Conservation (phyloP, 1,284 basidiomycete species). For the Cryptococcus floricola region DNA sequence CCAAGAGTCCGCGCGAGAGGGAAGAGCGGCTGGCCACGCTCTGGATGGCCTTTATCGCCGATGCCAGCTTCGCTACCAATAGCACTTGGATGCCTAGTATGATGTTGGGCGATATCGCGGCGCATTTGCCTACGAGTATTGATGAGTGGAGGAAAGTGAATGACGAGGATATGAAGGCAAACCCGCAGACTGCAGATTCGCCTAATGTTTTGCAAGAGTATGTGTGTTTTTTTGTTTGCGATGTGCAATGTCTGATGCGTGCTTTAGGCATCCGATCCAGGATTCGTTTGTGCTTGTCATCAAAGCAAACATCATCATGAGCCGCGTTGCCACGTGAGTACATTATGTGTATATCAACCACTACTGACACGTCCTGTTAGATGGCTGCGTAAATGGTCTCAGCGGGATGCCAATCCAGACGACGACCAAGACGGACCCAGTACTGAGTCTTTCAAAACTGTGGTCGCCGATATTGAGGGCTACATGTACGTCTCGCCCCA, state of each 20-base stretch:
- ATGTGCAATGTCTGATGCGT: constrained; percentile 3
- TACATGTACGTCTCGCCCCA: constrained; percentile 27
- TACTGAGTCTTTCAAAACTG: constrained; percentile 16
- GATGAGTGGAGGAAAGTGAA: constrained; percentile 25
- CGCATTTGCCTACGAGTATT: constrained; percentile 26
- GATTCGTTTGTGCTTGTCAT: constrained; percentile 36
- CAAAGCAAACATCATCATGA: constrained; percentile 32
- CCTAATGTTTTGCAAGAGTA: constrained; percentile 25
- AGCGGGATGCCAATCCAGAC: constrained; percentile 27
- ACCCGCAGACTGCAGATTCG: constrained; percentile 33
- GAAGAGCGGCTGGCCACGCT: constrained; percentile 38
- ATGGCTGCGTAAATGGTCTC: constrained; percentile 37
- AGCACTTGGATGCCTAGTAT: constrained; percentile 29
- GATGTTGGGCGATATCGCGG: constrained; percentile 21
- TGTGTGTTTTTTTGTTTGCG: constrained; percentile 1
- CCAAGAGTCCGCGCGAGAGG: constrained; percentile 23
- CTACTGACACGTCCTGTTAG: not conserved
- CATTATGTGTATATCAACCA: not conserved
- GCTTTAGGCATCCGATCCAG: constrained; percentile 30
- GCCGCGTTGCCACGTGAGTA: constrained; percentile 15
- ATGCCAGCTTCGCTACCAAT: constrained; percentile 32
- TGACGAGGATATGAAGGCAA: constrained; percentile 15
- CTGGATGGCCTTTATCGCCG: constrained; percentile 37
- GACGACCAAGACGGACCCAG: constrained; percentile 26
- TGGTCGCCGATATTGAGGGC: constrained; percentile 29